These are phyloP conservation scores for Aechmea fasciata DNA, from an alignment of 176 grass and related monocot species.

Conservation along the genomic window DNA sequence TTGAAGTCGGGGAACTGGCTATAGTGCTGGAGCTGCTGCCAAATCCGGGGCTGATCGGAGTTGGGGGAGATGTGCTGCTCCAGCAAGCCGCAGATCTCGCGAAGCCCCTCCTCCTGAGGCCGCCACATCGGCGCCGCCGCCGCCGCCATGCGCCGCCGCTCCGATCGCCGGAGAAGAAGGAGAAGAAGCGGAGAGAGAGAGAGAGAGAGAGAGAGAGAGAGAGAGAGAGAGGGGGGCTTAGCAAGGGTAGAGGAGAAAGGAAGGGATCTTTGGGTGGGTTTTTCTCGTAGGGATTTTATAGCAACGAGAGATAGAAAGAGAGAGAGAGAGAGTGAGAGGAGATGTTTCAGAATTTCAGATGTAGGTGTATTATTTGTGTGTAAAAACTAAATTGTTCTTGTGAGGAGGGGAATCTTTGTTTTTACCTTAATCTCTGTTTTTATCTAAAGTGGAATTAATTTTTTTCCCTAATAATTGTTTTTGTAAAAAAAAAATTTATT, in stretches of 20 bases:
- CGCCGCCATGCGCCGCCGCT: constrained; percentile 8
- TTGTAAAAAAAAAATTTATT: too few species aligned
- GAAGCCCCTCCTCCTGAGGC: constrained; percentile 92
- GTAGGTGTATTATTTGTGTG: too few species aligned
- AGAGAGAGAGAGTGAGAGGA: not conserved
- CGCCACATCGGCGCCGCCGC: constrained; percentile 50
- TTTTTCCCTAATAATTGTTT: too few species aligned
- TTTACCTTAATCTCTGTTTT: too few species aligned
- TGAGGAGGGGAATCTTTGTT: too few species aligned
- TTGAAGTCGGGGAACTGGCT: constrained; percentile 99
- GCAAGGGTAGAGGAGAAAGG: not conserved
- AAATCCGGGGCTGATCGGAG: constrained; percentile 83
- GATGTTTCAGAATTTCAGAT: not conserved
- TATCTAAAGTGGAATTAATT: too few species aligned
- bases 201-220: not conserved
- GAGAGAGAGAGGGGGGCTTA: not conserved
- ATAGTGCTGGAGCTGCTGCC: constrained; percentile 88
- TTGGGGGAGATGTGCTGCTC: constrained; percentile 91
- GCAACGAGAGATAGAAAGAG: constrained; percentile 1
- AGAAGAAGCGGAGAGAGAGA: too few species aligned
- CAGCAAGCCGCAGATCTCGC: constrained; percentile 81
- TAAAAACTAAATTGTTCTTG: too few species aligned
- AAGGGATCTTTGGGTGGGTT: constrained; percentile 13
- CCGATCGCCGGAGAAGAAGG: constrained; percentile 1
- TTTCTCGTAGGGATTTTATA: not conserved